phyloP scores from a whole-genome alignment of 805 yeast genomes.

The Saturnispora ahearnii region DNA sequence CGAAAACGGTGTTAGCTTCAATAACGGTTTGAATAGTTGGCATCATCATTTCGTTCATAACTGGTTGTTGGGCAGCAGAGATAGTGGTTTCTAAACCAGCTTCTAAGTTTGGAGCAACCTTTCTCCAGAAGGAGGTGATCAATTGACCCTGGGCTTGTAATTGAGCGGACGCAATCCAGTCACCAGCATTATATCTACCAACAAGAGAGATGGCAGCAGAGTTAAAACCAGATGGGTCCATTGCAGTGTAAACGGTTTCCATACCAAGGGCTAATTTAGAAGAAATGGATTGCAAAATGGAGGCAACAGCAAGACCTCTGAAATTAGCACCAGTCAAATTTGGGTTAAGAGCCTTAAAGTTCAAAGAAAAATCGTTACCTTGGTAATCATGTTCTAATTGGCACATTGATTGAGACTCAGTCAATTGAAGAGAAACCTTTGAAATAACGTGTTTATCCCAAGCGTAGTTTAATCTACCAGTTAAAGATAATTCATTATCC shows the following conservation, averaged over 20 bases:
- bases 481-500: slow-evolving; percentile 76
- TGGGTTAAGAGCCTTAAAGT: slow-evolving; percentile 89
- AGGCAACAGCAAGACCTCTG: slow-evolving; percentile 88
- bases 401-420: slow-evolving; percentile 81
- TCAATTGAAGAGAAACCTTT: slow-evolving; percentile 80
- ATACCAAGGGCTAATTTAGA: slow-evolving; percentile 80
- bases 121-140: slow-evolving; percentile 88
- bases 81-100: slow-evolving; percentile 87
- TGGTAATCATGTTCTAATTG: slow-evolving; percentile 95
- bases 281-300: slow-evolving; percentile 82
- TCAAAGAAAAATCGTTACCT: slow-evolving; percentile 79
- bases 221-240: slow-evolving; percentile 64
- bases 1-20: slow-evolving; percentile 88
- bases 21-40: slow-evolving; percentile 75
- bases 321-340: slow-evolving; percentile 63
- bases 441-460: slow-evolving; percentile 75
- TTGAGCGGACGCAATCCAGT: slow-evolving; percentile 93
- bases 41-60: slow-evolving; percentile 65
- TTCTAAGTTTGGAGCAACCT: slow-evolving; percentile 85
- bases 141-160: slow-evolving; percentile 87
- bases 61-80: slow-evolving; percentile 70
- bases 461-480: slow-evolving; percentile 86
- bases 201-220: slow-evolving; percentile 87
- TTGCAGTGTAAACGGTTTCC: slow-evolving; percentile 80
- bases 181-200: slow-evolving; percentile 78